Conservation (phyloP, 2,329 filamentous ascomycete species). For the Fusarium sp. region DNA sequence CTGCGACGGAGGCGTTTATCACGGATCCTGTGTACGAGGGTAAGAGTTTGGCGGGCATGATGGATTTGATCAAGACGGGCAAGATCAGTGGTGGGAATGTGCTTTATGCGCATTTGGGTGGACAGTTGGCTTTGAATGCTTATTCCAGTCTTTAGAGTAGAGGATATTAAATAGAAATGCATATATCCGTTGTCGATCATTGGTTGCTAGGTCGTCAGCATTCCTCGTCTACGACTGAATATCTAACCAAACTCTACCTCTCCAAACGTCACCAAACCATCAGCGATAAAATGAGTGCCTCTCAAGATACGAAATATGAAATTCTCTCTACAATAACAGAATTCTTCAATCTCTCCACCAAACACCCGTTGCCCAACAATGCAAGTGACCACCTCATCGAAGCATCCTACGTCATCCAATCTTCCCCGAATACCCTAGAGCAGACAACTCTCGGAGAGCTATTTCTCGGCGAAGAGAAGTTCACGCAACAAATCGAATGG, state of each 20-base stretch:
- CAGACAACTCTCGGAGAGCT: conserved; percentile 14
- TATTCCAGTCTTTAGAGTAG: conserved; percentile 58
- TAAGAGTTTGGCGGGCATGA: conserved; percentile 78
- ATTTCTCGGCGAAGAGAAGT: neutral
- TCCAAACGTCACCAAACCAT: neutral
- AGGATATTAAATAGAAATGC: neutral
- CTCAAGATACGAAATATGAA: neutral
- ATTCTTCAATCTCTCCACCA: conserved; percentile 5
- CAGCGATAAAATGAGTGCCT: neutral
- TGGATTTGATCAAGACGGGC: conserved; percentile 72
- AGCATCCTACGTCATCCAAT: conserved; percentile 22
- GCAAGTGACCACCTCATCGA: conserved; percentile 7
- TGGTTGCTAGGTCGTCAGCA: neutral
- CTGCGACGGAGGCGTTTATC: conserved; percentile 76
- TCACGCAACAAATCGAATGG: neutral
- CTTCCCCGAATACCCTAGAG: neutral
- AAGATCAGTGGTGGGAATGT: conserved; percentile 73
- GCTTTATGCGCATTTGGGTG: conserved; percentile 77
- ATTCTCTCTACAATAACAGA: conserved; percentile 2
- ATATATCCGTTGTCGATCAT: neutral
- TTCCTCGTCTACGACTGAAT: neutral
- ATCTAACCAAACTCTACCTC: neutral
- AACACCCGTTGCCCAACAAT: neutral
- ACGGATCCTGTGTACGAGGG: conserved; percentile 82
- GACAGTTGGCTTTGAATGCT: conserved; percentile 75